Base-by-base conservation (phyloP, 1,139 yeast species). In the Nadsonia commutata region DNA sequence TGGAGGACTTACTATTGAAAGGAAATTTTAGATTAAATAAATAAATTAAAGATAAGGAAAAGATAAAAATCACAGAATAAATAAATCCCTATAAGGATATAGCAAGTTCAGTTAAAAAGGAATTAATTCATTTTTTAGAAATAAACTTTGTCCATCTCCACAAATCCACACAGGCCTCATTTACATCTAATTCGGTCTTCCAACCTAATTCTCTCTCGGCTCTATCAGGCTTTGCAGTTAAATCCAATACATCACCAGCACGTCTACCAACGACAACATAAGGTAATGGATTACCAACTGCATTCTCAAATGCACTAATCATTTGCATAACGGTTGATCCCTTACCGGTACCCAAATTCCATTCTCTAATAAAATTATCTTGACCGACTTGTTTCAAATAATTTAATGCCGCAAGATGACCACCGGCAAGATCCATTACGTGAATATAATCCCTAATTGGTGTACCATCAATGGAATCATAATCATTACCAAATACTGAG, bases 401-500 rank as follows among this genome's bases (percentile, higher is more conserved):
- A 41, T 71, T 64, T 53, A 82, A 66, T 7, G 90, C 86, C 37
- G 86, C 76, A 48, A 81, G 66, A 52, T 82, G 93, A 41, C 93
- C 94, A 54, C 68, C 68, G n/a, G 90, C 90, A 49, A 83, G 71
- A 58, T 83, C 94, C 46, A 80, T 74, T 18, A 83, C 93, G 56
- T 83, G 90, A 48, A 83, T 75, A 56, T 83, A 82, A 60, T 83
- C 94, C 52, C 94, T 70, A 48, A 81, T 79, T 22, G 90, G 88
- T 13, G 93, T 81, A 40, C 93, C 90, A 60, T 81, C 90, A 48
- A 74, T 73, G 41, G 82, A 71, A 44, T 72, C 67, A 56, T 79
- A 79, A 62, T 80, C 85, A 55, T 70, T 66, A 44, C 90, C 88
- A 56, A 78, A 80, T 5, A 80, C 73, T 17, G 63, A 64, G 45